Conservation (phyloP, 2,329 filamentous ascomycete species). For the Zymoseptoria brevis region DNA sequence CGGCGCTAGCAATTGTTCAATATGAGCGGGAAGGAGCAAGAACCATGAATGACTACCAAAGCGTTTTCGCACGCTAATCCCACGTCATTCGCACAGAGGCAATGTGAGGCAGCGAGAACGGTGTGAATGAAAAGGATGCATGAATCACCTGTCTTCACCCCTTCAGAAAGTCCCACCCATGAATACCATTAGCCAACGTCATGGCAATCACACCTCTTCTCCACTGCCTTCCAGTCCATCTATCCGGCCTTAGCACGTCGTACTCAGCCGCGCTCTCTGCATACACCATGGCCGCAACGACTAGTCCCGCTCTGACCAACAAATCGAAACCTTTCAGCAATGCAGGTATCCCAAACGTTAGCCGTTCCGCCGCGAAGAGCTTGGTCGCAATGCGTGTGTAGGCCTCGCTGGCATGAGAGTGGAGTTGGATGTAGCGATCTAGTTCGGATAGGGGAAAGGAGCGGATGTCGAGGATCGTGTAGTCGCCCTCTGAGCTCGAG, state of each 20-base stretch:
- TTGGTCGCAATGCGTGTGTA: conserved; percentile 35
- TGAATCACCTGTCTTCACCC: neutral
- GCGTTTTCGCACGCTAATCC: too few species aligned
- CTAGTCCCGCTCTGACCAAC: conserved; percentile 17
- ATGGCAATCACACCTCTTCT: neutral
- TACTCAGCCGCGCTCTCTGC: conserved; percentile 13
- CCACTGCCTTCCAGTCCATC: neutral
- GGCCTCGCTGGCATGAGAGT: conserved; percentile 15
- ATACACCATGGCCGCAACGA: conserved; percentile 20
- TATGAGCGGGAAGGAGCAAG: neutral
- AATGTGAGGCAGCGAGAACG: neutral
- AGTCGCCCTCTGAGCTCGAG: conserved; percentile 3
- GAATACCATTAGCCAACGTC: neutral
- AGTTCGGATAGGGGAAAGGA: conserved; percentile 32
- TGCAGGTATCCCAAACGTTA: conserved; percentile 31
- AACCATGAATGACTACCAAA: too few species aligned
- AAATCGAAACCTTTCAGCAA: conserved; percentile 25
- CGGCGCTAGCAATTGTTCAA: neutral
- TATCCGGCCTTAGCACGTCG: conserved; percentile 21
- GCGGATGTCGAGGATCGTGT: conserved; percentile 30
- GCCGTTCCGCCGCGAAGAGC: conserved; percentile 36
- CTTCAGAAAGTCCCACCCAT: neutral
- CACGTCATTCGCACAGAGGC: too few species aligned
- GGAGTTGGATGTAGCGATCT: conserved; percentile 30
- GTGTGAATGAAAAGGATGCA: neutral